These are phyloP conservation scores for Leishmania major DNA, from an alignment of 208 protist genomes.

Conservation along the genomic window DNA sequence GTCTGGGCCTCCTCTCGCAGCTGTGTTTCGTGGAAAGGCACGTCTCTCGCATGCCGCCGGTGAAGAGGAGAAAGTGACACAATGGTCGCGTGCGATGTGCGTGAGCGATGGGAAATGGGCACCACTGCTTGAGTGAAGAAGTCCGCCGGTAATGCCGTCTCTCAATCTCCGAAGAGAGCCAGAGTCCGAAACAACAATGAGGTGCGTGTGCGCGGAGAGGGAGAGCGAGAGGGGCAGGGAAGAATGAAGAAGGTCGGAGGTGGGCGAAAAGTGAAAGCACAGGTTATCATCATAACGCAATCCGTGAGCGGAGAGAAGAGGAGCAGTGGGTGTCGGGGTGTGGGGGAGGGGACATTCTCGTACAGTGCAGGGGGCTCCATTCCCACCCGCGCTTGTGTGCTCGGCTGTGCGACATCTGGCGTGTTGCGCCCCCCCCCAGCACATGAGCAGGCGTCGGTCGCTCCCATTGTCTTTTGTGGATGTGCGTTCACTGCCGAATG, in stretches of 20 bases:
- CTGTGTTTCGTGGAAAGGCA: background rate
- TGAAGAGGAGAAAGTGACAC: conserved; percentile 1
- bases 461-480: background rate
- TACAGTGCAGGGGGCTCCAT: background rate
- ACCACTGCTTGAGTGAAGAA: background rate
- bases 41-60: background rate
- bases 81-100: background rate
- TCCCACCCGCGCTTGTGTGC: background rate
- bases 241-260: background rate
- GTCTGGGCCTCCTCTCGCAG: background rate
- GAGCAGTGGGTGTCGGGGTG: background rate
- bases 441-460: background rate
- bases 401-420: background rate
- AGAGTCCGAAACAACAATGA: background rate
- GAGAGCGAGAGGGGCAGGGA: background rate
- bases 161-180: background rate
- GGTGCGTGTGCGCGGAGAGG: background rate
- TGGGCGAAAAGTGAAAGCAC: background rate
- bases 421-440: background rate
- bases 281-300: background rate
- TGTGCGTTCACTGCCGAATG: background rate
- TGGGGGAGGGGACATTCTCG: background rate
- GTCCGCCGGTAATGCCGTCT: background rate
- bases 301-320: background rate
- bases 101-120: background rate